Conservation (phyloP, 768 basidiomycete genomes). For the Guyanaporus albipodus region DNA sequence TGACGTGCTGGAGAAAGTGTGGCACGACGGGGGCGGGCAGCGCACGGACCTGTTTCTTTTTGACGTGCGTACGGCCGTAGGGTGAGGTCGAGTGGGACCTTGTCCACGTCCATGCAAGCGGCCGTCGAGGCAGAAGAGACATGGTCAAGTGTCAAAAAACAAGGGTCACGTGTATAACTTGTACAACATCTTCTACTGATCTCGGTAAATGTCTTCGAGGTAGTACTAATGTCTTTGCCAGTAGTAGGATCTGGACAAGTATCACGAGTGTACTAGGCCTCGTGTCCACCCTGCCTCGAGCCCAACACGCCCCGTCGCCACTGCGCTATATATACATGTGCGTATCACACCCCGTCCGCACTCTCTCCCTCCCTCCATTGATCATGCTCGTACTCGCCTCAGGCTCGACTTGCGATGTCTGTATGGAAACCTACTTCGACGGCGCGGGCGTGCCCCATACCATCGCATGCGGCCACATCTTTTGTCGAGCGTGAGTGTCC, state of each 20-base stretch:
- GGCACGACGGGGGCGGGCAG: slow-evolving; percentile 84
- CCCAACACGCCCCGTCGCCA: background rate
- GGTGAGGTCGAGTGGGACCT: slow-evolving; percentile 69
- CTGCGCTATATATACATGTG: background rate
- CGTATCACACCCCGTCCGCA: background rate
- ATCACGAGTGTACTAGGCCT: too few species aligned
- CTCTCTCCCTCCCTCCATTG: background rate
- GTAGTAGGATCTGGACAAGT: too few species aligned
- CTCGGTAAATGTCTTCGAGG: too few species aligned
- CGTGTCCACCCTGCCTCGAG: too few species aligned
- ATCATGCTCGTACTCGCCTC: slow-evolving; percentile 11
- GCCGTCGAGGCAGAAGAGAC: slow-evolving; percentile 31
- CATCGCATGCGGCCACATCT: slow-evolving; percentile 12
- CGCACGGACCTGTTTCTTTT: slow-evolving; percentile 60
- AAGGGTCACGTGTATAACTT: slow-evolving; percentile 6
- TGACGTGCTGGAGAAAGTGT: slow-evolving; percentile 80
- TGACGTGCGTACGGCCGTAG: slow-evolving; percentile 81
- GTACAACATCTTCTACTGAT: too few species aligned
- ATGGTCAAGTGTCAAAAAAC: slow-evolving; percentile 2
- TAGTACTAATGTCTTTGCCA: too few species aligned
- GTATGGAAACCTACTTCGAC: slow-evolving; percentile 7
- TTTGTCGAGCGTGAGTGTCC: slow-evolving; percentile 11
- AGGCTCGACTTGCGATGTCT: slow-evolving; percentile 14
- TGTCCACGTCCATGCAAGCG: too few species aligned
- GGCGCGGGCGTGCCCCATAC: background rate